These are phyloP conservation scores for Parietaria judaica DNA, from an alignment of 306 rosid species.

Conservation along the genomic window DNA sequence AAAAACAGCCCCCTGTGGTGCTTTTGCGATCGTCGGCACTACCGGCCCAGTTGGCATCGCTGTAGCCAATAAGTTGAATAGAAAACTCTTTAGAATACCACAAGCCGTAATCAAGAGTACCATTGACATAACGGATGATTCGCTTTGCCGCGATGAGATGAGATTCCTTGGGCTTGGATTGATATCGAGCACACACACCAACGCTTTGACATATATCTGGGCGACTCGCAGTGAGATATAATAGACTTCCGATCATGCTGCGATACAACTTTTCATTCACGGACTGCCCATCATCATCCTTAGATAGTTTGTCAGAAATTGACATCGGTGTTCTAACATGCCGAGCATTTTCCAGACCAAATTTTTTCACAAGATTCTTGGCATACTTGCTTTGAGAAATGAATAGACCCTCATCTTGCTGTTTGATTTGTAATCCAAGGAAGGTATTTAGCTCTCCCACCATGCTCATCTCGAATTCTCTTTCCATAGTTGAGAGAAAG, in stretches of 20 bases:
- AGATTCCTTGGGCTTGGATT: background rate
- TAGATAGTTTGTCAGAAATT: background rate
- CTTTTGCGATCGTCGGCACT: background rate
- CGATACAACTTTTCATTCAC: background rate
- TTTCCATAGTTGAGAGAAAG: background rate
- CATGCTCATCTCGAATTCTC: background rate
- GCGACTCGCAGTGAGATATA: background rate
- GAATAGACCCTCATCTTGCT: background rate
- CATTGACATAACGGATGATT: background rate
- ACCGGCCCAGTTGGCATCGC: background rate
- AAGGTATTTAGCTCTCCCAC: background rate
- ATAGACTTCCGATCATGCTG: background rate
- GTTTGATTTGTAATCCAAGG: background rate
- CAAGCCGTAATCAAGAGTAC: background rate
- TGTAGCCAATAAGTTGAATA: background rate
- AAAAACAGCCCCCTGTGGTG: background rate
- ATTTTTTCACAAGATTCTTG: background rate
- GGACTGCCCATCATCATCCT: background rate
- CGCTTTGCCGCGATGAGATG: background rate
- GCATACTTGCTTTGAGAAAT: slow-evolving; percentile 1
- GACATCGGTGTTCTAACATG: background rate
- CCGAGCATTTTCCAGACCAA: background rate
- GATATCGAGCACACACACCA: background rate
- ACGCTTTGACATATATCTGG: background rate
- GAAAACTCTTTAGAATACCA: background rate